Conservation (phyloP, 1,284 basidiomycete genomes). For the Pyrrhoderma lamaoense region DNA sequence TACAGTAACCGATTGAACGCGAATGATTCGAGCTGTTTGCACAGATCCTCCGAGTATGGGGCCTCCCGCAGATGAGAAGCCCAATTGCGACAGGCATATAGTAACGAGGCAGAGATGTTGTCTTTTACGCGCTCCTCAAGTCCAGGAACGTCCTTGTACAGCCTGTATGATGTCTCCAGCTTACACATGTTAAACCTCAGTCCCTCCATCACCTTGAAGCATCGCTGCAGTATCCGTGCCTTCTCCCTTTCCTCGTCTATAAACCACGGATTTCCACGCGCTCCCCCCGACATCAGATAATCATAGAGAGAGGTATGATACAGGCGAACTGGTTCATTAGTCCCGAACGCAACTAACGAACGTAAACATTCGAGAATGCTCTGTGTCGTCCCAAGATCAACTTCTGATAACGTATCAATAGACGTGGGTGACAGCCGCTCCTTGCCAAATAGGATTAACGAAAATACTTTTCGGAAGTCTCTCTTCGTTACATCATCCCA, state of each 20-base stretch:
- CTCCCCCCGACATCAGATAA: neutral
- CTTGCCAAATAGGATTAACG: neutral
- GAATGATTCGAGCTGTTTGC: too few relatives aligned
- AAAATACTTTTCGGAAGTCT: neutral
- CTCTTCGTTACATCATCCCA: neutral
- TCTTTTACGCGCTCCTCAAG: slow-evolving; percentile 3
- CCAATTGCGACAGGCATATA: neutral
- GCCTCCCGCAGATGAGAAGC: neutral
- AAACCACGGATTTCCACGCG: neutral
- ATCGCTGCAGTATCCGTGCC: neutral
- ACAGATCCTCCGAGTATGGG: too few relatives aligned
- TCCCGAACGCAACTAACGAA: neutral
- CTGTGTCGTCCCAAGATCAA: too few relatives aligned
- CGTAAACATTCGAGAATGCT: neutral
- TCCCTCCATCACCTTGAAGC: slow-evolving; percentile 19
- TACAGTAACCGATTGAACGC: neutral
- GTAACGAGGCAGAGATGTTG: neutral
- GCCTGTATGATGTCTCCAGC: slow-evolving; percentile 31
- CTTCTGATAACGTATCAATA: neutral
- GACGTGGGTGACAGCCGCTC: neutral
- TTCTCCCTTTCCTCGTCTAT: neutral
- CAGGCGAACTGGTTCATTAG: neutral
- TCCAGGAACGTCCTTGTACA: neutral
- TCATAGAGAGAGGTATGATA: neutral
- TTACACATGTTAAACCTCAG: slow-evolving; percentile 51